Evolutionary conservation across 768 basidiomycete species (phyloP), one percentile per base, ranked within the genome.

Genomic region (Podaxis sp.): DNA sequence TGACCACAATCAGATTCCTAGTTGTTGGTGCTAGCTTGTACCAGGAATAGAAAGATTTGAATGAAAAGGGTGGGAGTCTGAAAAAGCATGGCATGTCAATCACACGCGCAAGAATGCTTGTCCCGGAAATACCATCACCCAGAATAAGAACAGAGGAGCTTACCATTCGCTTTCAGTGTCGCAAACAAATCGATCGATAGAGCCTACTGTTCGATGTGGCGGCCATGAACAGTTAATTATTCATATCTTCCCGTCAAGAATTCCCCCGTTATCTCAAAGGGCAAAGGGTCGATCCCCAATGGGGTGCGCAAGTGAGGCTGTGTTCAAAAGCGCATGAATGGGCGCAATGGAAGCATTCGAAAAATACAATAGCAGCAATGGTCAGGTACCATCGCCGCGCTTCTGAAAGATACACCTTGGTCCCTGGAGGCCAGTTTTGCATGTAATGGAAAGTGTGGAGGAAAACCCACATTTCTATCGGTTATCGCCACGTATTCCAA

Each of bases 31-130:
- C 13, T 58, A 50, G 46, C 4, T 60, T 35, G 50, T 53, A 64
- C 63, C 55, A 64, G 64, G 50, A 66, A 64, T 62, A 18, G 61
- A 21, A 55, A 10, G 36, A 23, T 50, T 61, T 9, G 18, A 55
- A 37, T 18, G 54, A 27, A 25, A 16, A 42, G 54, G 47, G 40
- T 58, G 32, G 23, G 56, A 35, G 35, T 28, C 35, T 7, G 35
- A 23, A 57, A 23, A 46, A 47, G 1, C 47, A 25, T 21, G n/a
- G 13, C 40, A 50, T 50, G 57, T 58, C 57, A 58, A 58, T 58
- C 48, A 50, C 25, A 36, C n/a, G 48, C 11, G 14, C 23, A 11
- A 28, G 23, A 28, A 16, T 21, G 16, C 47, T 11, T 27, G 23
- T 27, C 47, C 47, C 21, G 23, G 47, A 48, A 48, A 23, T 10